Percentiles rank a stretch among this genome's conserved stretches.
These are phyloP conservation scores for Tolypocladium tropicale DNA, from an alignment of 2,329 filamentous ascomycete species.

Conservation along the genomic window DNA sequence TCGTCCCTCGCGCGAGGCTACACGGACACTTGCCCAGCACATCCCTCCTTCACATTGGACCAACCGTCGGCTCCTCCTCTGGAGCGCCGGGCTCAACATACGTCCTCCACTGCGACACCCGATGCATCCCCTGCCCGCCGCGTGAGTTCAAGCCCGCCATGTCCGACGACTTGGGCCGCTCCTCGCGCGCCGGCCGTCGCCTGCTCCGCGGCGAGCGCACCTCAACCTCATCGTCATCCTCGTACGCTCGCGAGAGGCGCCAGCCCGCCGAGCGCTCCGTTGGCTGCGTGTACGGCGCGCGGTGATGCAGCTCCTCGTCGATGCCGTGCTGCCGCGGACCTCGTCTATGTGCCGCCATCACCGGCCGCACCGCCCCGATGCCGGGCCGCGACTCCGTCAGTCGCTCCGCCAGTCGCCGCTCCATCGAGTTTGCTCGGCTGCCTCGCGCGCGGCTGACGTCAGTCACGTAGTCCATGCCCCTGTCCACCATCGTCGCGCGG, in stretches of 20 bases:
- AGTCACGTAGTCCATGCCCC: slow-evolving; percentile 24
- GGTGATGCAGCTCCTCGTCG: slow-evolving; percentile 26
- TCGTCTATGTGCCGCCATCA: background rate
- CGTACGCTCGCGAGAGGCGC: slow-evolving; percentile 18
- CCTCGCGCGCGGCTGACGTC: slow-evolving; percentile 33
- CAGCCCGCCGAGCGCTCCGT: slow-evolving; percentile 18
- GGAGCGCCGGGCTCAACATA: slow-evolving; percentile 35
- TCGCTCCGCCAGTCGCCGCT: slow-evolving; percentile 39
- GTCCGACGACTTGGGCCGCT: slow-evolving; percentile 27
- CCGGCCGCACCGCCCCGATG: slow-evolving; percentile 3
- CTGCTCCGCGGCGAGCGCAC: slow-evolving; percentile 16
- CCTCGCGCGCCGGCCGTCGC: slow-evolving; percentile 13
- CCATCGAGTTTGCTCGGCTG: slow-evolving; percentile 31
- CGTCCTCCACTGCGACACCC: slow-evolving; percentile 37
- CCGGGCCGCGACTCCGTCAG: slow-evolving; percentile 32
- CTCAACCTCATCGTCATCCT: slow-evolving; percentile 19
- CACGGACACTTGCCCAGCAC: too few relatives aligned
- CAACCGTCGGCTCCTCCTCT: slow-evolving; percentile 16
- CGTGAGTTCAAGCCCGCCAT: slow-evolving; percentile 37
- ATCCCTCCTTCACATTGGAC: background rate
- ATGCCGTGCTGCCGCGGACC: slow-evolving; percentile 26
- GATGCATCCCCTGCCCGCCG: slow-evolving; percentile 31
- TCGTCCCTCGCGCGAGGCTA: background rate
- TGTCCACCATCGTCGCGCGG: background rate
- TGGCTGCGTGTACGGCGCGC: slow-evolving; percentile 16